These are phyloP conservation scores for Alloascoidea hylecoeti DNA, from an alignment of 805 yeast genomes.

Conservation along the genomic window DNA sequence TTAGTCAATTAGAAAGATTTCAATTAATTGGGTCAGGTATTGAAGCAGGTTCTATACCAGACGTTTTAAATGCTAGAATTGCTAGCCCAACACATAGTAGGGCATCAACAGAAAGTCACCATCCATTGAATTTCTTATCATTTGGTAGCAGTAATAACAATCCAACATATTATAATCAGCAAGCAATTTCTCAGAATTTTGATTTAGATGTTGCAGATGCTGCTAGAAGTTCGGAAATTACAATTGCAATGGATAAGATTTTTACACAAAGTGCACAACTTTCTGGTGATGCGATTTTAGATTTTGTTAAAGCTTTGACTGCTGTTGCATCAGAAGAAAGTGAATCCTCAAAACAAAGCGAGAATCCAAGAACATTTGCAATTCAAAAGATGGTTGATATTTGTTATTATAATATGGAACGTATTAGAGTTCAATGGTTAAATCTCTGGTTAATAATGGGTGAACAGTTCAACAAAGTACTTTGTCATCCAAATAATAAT, in stretches of 20 bases:
- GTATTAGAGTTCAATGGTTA: constrained; percentile 94
- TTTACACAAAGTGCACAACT: constrained; percentile 72
- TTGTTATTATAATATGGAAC: constrained; percentile 92
- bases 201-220: constrained; percentile 17
- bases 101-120: constrained; percentile 9
- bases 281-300: constrained; percentile 73
- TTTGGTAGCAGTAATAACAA: constrained; percentile 6
- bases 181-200: neutral
- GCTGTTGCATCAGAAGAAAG: constrained; percentile 86
- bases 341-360: constrained; percentile 69
- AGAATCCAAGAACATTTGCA: constrained; percentile 82
- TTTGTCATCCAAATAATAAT: constrained; percentile 61
- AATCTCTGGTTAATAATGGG: constrained; percentile 93
- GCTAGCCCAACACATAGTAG: constrained; percentile 24
- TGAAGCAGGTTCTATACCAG: constrained; percentile 75
- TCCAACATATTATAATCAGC: neutral
- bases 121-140: constrained; percentile 1
- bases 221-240: constrained; percentile 38
- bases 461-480: constrained; percentile 72
- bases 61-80: constrained; percentile 62
- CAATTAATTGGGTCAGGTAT: constrained; percentile 82
- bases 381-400: constrained; percentile 94
- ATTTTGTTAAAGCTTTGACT: constrained; percentile 76
- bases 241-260: constrained; percentile 73
- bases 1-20: constrained; percentile 84